Evolutionary conservation across 2,329 filamentous ascomycete genomes (phyloP), one percentile per base, ranked within the genome.

Genomic region (Colletotrichum sp.): DNA sequence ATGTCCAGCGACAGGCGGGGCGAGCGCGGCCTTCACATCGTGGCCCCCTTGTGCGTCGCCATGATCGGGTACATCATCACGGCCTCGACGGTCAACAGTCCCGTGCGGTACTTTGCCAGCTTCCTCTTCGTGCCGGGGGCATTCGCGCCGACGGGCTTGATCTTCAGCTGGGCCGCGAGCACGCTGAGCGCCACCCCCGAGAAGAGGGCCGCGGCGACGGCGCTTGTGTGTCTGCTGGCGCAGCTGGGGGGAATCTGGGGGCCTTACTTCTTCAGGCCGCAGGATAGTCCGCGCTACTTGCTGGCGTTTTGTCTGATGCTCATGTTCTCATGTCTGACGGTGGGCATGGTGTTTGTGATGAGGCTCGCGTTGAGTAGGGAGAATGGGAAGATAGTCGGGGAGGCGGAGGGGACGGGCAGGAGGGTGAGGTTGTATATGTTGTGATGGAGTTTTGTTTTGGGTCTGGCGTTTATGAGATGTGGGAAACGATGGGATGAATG

Each of bases 61-160:
- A 84, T 93, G 2, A 82, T 83, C 1, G 88, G 90, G 2, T 93
- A 92, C 81, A 90, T 93, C 74, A 84, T 93, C 26, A 89, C 90
- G 5, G 91, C 91, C 3, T 84, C 89, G 0, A 93, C 92, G 0
- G 89, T 87, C 0, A 82, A 84, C 16, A 87, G 86, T 3, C 91
- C 85, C 0, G 88, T 90, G 0, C 84, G 92, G 32, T 93, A 72
- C 16, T 93, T 78, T 55, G 72, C 75, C 18, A 80, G 82, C 9
- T 78, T 79, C 15, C 82, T 84, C 58, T 86, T 83, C 70, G 79
- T 77, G 80, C 1, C 83, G 4, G 75, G 75, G 13, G 73, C 64
- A 4, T 77, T 72, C 15, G 68, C 75, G 43, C 74, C 83, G 12
- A 86, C 86, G 67, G 80, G 82, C 0, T 58, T 86, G 3, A 81